Conservation (phyloP, 495 filamentous ascomycete genomes). For the Penicillium dipodomyicola region DNA sequence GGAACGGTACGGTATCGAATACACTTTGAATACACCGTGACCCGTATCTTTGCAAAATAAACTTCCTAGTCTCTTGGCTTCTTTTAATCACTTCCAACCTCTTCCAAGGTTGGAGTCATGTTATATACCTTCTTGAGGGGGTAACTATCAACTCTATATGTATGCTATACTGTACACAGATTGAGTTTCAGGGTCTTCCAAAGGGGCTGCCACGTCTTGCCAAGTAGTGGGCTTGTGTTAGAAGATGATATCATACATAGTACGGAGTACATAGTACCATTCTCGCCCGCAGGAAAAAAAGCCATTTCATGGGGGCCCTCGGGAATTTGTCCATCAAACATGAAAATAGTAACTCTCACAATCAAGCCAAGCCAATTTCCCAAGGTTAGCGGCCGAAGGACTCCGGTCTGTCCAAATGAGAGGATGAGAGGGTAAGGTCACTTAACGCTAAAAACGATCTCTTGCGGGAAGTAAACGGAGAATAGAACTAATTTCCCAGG, state of each 20-base stretch:
- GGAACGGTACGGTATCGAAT: constrained; percentile 1
- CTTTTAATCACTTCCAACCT: background rate
- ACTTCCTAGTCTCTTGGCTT: background rate
- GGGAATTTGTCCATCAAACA: constrained; percentile 14
- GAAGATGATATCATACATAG: constrained; percentile 15
- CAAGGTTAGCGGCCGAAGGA: constrained; percentile 15
- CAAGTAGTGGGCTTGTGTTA: background rate
- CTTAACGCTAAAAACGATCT: constrained; percentile 14
- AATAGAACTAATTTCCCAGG: background rate
- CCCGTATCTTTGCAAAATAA: background rate
- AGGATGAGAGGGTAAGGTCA: background rate
- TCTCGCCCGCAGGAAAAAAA: constrained; percentile 2
- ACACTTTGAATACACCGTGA: background rate
- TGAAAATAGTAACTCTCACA: background rate
- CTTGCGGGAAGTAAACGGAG: constrained; percentile 2
- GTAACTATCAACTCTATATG: too few species aligned
- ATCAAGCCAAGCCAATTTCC: constrained; percentile 8
- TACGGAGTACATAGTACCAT: background rate
- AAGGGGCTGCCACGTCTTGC: background rate
- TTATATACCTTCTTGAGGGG: too few species aligned
- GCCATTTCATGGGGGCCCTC: constrained; percentile 5
- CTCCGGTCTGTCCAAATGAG: constrained; percentile 14
- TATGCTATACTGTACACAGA: background rate
- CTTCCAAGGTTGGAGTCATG: too few species aligned
- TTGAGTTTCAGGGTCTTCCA: too few species aligned